Evolutionary conservation across 768 basidiomycete genomes (phyloP).

Genomic region (Krasilnikovozyma curviuscula): DNA sequence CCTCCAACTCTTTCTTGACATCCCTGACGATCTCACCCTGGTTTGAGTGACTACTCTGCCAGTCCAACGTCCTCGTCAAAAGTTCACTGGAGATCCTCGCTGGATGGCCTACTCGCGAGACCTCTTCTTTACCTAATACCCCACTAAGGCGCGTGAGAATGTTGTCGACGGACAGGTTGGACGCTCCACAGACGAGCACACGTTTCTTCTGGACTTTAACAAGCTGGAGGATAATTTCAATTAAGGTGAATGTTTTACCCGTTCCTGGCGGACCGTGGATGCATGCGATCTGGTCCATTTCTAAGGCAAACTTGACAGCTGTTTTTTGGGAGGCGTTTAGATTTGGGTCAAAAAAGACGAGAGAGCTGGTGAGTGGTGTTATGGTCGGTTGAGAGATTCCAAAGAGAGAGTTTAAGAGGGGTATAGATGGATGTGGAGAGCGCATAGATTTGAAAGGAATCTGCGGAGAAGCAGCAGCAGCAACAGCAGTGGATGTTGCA

Average conservation of each 20-base stretch:
- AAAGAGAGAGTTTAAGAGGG: conserved; percentile 4
- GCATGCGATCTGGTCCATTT: conserved; percentile 62
- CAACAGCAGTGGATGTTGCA: conserved; percentile 30
- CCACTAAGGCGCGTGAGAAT: conserved; percentile 57
- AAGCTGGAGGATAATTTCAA: conserved; percentile 39
- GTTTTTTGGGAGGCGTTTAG: conserved; percentile 69
- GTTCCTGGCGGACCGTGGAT: conserved; percentile 98
- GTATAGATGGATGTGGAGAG: conserved; percentile 29
- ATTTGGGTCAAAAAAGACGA: conserved; percentile 52
- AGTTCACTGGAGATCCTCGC: conserved; percentile 60
- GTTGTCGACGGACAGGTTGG: conserved; percentile 83
- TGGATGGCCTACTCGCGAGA: conserved; percentile 89
- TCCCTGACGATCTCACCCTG: conserved; percentile 70
- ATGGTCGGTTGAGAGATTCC: conserved; percentile 30
- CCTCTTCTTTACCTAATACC: conserved; percentile 22
- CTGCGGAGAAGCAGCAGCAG: too few species aligned
- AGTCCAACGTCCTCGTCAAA: conserved; percentile 28
- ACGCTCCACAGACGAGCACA: conserved; percentile 77
- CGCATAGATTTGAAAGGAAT: conserved; percentile 52
- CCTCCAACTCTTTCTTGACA: conserved; percentile 68
- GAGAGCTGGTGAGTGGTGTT: conserved; percentile 13
- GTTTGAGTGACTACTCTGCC: conserved; percentile 23
- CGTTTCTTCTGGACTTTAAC: conserved; percentile 27
- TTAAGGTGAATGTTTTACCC: conserved; percentile 87
- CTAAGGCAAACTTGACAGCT: conserved; percentile 66